Conservation (phyloP, 2,329 filamentous ascomycete genomes). For the Colletotrichum coccodes region DNA sequence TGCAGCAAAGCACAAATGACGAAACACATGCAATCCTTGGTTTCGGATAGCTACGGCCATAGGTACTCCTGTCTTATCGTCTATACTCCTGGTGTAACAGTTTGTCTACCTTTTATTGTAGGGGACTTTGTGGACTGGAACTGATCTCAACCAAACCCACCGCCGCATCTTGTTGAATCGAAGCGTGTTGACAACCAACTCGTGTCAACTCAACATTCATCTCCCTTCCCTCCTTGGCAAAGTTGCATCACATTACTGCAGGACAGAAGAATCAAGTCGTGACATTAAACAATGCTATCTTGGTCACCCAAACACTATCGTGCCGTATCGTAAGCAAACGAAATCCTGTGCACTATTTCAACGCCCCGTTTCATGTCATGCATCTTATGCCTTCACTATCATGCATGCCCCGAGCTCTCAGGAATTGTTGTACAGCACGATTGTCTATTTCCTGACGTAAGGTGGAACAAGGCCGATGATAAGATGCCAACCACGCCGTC, state of each 20-base stretch:
- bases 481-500: background rate
- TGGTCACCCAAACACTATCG: background rate
- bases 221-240: background rate
- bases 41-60: background rate
- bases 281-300: constrained; percentile 7
- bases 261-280: background rate
- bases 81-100: too few relatives aligned
- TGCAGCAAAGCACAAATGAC: background rate
- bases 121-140: background rate
- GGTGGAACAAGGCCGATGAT: background rate
- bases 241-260: too few relatives aligned
- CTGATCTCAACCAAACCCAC: constrained; percentile 16
- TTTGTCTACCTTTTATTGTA: background rate
- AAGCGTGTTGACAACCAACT: background rate
- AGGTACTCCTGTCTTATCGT: background rate
- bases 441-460: background rate
- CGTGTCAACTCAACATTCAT: background rate
- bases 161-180: constrained; percentile 12
- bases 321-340: background rate
- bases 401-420: background rate
- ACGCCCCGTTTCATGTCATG: background rate
- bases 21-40: background rate
- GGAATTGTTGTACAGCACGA: constrained; percentile 3
- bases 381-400: background rate
- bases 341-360: background rate